Evolutionary conservation across 1,284 basidiomycete species (phyloP).

Genomic region (Rhodotorula mucilaginosa): DNA sequence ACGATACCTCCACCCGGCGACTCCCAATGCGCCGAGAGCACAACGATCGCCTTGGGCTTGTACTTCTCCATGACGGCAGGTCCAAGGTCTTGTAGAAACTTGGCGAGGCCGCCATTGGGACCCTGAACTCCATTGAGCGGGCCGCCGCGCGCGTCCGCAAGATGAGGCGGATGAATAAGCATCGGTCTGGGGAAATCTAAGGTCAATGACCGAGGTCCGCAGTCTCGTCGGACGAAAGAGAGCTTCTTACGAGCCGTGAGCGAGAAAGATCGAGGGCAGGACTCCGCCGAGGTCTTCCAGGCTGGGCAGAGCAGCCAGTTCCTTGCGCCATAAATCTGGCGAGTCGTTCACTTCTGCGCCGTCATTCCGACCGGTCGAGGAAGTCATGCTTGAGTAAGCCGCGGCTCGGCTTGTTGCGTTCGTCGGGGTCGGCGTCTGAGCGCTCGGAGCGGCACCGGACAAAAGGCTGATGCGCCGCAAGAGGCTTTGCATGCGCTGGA

Average conservation of each 20-base stretch:
- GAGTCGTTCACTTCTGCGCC: slow-evolving; percentile 37
- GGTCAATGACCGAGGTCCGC: neutral
- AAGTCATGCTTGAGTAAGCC: neutral
- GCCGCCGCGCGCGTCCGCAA: slow-evolving; percentile 2
- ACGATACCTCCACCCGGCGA: slow-evolving; percentile 62
- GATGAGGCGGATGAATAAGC: slow-evolving; percentile 31
- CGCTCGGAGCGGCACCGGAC: neutral
- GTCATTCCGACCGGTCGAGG: neutral
- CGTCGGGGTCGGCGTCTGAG: neutral
- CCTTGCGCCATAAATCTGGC: slow-evolving; percentile 57
- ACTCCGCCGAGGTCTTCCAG: slow-evolving; percentile 54
- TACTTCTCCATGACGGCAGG: slow-evolving; percentile 66
- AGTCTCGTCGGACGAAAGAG: neutral
- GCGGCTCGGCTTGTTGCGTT: neutral
- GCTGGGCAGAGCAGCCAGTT: slow-evolving; percentile 61
- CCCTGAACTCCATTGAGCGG: slow-evolving; percentile 48
- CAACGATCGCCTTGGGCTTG: slow-evolving; percentile 67
- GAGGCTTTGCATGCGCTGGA: slow-evolving; percentile 7
- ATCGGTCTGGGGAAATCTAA: slow-evolving; percentile 45
- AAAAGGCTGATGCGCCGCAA: slow-evolving; percentile 5
- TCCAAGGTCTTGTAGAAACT: slow-evolving; percentile 67
- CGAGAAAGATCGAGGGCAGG: slow-evolving; percentile 73
- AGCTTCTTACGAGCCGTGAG: slow-evolving; percentile 55
- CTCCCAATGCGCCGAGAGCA: slow-evolving; percentile 79
- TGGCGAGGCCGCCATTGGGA: slow-evolving; percentile 58